Conservation (phyloP, 2,329 filamentous ascomycete species). For the Nothomitra cinnamomea region DNA sequence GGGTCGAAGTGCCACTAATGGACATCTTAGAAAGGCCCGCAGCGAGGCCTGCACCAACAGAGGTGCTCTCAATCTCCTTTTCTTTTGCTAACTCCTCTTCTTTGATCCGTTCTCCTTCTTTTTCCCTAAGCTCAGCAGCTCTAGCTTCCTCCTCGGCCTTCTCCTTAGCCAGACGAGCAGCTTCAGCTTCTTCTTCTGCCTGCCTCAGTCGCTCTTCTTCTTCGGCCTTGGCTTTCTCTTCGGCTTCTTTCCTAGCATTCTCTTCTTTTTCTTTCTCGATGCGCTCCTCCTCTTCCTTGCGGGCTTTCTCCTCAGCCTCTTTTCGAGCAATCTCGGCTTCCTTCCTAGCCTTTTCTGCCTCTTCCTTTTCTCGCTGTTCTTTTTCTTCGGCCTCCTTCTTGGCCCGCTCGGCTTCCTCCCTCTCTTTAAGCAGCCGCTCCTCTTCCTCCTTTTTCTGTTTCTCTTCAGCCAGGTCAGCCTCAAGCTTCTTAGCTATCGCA, state of each 20-base stretch:
- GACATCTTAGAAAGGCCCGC: not conserved
- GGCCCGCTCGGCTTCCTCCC: slow-evolving; percentile 23
- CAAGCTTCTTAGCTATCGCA: slow-evolving; percentile 31
- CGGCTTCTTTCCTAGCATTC: slow-evolving; percentile 15
- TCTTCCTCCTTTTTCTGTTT: slow-evolving; percentile 32
- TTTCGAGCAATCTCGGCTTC: slow-evolving; percentile 14
- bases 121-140: not conserved
- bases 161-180: not conserved
- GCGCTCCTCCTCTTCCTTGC: slow-evolving; percentile 7
- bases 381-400: slow-evolving; percentile 22
- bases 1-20: slow-evolving; percentile 16
- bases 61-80: slow-evolving; percentile 15
- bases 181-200: slow-evolving; percentile 13
- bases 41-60: not conserved
- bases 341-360: slow-evolving; percentile 13
- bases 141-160: slow-evolving; percentile 14
- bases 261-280: slow-evolving; percentile 19
- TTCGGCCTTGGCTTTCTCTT: slow-evolving; percentile 11
- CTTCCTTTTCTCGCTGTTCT: slow-evolving; percentile 14
- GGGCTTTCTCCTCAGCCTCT: slow-evolving; percentile 19
- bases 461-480: slow-evolving; percentile 38
- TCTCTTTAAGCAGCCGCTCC: slow-evolving; percentile 23
- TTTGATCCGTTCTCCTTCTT: slow-evolving; percentile 13
- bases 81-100: slow-evolving; percentile 18
- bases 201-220: slow-evolving; percentile 6